Evolutionary conservation across 2,329 filamentous ascomycete genomes (phyloP).

Genomic region (Arthrobotrys megalospora): DNA sequence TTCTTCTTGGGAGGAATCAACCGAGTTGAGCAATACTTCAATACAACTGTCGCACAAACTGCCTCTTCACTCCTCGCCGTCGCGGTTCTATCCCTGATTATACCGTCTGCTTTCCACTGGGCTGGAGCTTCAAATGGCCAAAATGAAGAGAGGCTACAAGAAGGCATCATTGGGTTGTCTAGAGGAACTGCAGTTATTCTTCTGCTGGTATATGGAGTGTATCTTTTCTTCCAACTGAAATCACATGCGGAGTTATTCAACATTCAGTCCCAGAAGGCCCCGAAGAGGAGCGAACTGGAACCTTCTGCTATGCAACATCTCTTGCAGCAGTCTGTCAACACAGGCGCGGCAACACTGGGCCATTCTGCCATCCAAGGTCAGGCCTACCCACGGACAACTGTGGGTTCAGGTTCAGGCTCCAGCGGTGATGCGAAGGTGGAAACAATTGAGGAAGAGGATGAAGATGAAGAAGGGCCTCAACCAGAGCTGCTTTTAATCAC

Average conservation of each 20-base stretch:
- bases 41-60: constrained; percentile 91
- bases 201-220: constrained; percentile 84
- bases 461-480: constrained; percentile 80
- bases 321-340: constrained; percentile 50
- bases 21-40: constrained; percentile 79
- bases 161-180: constrained; percentile 76
- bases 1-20: constrained; percentile 63
- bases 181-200: constrained; percentile 84
- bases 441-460: constrained; percentile 67
- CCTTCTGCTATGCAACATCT: constrained; percentile 57
- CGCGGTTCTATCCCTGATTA: constrained; percentile 84
- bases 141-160: constrained; percentile 61
- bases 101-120: constrained; percentile 86
- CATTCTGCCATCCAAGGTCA: constrained; percentile 40
- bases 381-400: constrained; percentile 34
- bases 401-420: constrained; percentile 19
- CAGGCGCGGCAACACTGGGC: constrained; percentile 43
- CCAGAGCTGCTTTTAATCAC: constrained; percentile 81
- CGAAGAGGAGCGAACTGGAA: constrained; percentile 69
- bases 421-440: constrained; percentile 62
- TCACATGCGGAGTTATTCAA: constrained; percentile 87
- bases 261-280: constrained; percentile 82
- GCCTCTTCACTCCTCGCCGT: constrained; percentile 85
- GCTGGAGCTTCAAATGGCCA: constrained; percentile 69
- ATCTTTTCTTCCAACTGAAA: constrained; percentile 91